Evolutionary conservation across 805 yeast species (phyloP), one percentile per base, ranked within the genome.

Genomic region (Wickerhamiella domercqiae): DNA sequence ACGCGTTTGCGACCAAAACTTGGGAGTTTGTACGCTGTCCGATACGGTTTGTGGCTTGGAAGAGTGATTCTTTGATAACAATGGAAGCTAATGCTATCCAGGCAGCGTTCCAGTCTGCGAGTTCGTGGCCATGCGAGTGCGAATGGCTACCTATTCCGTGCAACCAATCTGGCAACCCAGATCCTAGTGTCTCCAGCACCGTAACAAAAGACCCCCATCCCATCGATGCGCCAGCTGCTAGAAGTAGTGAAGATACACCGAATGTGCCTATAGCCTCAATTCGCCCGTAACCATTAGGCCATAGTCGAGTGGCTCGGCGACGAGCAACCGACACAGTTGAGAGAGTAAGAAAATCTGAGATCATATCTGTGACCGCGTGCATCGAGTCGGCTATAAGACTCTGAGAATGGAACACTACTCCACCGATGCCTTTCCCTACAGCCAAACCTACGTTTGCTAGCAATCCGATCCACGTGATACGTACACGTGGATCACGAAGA

Each of bases 71-170:
- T 54, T 90, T 90, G 29, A 84, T 70, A 3, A 67, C 71, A 42
- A 90, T 82, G 1, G 95, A 82, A 1, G 75, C 95, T 40, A 78
- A 74, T 0, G 98, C 98, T 32, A 90, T 67, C 93, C 94, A 84
- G 2, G 95, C 96, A 2, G 98, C 98, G 54, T 83, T 84, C 46
- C 90, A 71, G 51, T 83, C 71, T 0, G 81, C 71, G 0, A 68
- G 62, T 29, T 63, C 69, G n/a, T n/a, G n/a, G 14, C 46, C 48
- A 24, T 50, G 60, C 34, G 55, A 39, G 16, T 41, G 49, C 33
- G 42, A 48, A 38, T 42, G 47, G 37, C 47, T 54, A 52, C 74
- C 82, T 15, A 70, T 64, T 49, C 11, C 34, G 25, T 5, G 81
- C 30, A 25, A 78, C 82, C 21, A 75, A 63, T 21, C 43, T 39